These are phyloP conservation scores for Ascochyta pisi DNA, from an alignment of 2,329 filamentous ascomycete genomes.

Conservation along the genomic window DNA sequence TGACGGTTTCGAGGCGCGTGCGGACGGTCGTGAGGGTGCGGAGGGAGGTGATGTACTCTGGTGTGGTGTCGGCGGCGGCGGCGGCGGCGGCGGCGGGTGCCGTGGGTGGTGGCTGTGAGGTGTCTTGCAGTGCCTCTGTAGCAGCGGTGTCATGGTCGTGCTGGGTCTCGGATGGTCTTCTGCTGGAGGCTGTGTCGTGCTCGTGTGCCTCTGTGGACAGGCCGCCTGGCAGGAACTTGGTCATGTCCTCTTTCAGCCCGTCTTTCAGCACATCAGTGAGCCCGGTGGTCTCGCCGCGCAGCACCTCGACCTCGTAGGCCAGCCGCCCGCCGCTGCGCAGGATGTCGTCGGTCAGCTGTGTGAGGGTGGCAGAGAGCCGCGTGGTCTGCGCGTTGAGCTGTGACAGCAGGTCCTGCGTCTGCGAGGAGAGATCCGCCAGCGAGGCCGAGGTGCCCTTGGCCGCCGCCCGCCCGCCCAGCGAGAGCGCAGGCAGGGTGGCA, in stretches of 20 bases:
- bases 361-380: conserved; percentile 79
- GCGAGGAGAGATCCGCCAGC: conserved; percentile 77
- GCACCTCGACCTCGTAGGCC: conserved; percentile 91
- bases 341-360: conserved; percentile 93
- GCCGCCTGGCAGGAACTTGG: conserved; percentile 69
- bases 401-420: conserved; percentile 83
- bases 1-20: conserved; percentile 83
- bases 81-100: neutral
- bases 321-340: conserved; percentile 84
- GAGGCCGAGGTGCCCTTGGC: conserved; percentile 58
- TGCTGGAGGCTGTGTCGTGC: neutral
- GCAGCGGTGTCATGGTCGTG: neutral
- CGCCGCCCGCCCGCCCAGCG: conserved; percentile 54
- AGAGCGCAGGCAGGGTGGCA: conserved; percentile 73
- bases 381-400: conserved; percentile 89
- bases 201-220: conserved; percentile 23
- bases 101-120: neutral
- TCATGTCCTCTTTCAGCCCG: conserved; percentile 73
- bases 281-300: conserved; percentile 86
- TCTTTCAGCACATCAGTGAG: conserved; percentile 80
- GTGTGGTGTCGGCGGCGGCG: conserved; percentile 22
- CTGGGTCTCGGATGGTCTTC: neutral
- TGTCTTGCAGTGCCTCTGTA: neutral
- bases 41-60: conserved; percentile 73
- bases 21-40: conserved; percentile 84